Evolutionary conservation across 2,329 filamentous ascomycete species (phyloP).

Genomic region (Alternaria triticina): DNA sequence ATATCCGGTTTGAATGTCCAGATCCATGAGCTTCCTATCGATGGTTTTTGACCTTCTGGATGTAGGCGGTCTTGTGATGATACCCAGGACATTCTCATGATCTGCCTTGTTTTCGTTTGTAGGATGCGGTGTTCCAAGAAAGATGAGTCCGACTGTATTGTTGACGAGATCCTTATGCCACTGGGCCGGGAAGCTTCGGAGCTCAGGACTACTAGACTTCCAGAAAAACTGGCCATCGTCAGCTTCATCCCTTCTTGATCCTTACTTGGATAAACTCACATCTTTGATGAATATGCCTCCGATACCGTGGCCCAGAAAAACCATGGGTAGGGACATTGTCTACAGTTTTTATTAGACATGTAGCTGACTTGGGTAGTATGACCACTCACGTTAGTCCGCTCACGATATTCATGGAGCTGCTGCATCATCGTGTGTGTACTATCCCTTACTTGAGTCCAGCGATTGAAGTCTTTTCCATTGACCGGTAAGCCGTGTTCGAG

Average conservation of each 20-base stretch:
- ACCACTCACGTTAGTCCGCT: background rate
- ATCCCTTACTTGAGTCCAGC: rapidly evolving
- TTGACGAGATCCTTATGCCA: background rate
- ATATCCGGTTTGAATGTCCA: rapidly evolving
- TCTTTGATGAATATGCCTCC: background rate
- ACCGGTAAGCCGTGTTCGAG: background rate
- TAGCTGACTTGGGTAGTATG: no score
- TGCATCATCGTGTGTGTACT: background rate
- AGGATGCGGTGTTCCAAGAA: background rate
- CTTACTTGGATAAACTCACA: background rate
- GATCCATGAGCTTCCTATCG: background rate
- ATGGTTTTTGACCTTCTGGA: background rate
- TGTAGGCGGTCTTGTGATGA: background rate
- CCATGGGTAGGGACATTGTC: background rate
- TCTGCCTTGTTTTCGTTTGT: background rate
- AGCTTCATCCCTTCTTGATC: background rate
- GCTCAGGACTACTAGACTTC: background rate
- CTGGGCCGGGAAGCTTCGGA: rapidly evolving
- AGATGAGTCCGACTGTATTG: background rate
- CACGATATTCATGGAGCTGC: background rate
- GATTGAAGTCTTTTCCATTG: rapidly evolving
- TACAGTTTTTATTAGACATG: no score
- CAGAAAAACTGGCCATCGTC: background rate
- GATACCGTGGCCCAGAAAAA: background rate
- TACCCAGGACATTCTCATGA: background rate